Conservation (phyloP, 768 basidiomycete species). For the Kwoniella sp. region DNA sequence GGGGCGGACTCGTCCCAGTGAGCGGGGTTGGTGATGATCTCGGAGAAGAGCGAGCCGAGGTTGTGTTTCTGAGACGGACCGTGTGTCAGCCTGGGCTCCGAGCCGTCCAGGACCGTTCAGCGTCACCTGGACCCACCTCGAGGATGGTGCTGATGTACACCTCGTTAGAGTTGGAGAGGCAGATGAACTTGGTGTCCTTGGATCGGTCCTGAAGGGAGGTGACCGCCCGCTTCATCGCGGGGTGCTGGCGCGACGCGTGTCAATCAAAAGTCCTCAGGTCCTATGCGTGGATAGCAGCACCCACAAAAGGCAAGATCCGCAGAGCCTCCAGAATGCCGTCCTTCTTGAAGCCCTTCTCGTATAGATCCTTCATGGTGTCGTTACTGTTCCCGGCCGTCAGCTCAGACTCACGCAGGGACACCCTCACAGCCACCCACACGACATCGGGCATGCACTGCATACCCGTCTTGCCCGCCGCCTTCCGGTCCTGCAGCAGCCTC, state of each 20-base stretch:
- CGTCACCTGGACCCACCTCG: slow-evolving; percentile 55
- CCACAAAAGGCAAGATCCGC: slow-evolving; percentile 76
- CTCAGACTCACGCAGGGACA: too few relatives aligned
- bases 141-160: slow-evolving; percentile 89
- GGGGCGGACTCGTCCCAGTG: slow-evolving; percentile 68
- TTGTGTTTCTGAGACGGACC: slow-evolving; percentile 63
- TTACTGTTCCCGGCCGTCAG: slow-evolving; percentile 26
- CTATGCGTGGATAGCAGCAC: too few relatives aligned
- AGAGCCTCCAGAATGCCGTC: slow-evolving; percentile 75
- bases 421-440: slow-evolving; percentile 67
- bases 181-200: slow-evolving; percentile 74
- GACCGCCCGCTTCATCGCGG: slow-evolving; percentile 92
- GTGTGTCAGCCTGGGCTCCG: not conserved
- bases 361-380: slow-evolving; percentile 61
- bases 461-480: slow-evolving; percentile 52
- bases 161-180: slow-evolving; percentile 88
- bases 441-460: slow-evolving; percentile 85
- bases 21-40: slow-evolving; percentile 90
- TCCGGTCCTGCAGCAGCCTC: slow-evolving; percentile 67
- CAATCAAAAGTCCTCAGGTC: not conserved
- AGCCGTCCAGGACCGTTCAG: not conserved
- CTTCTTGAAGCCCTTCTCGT: slow-evolving; percentile 63
- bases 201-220: slow-evolving; percentile 63
- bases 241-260: slow-evolving; percentile 62
- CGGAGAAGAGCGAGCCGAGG: slow-evolving; percentile 66